phyloP scores from a whole-genome alignment of 176 grass and related monocot species.

The Thinopyrum elongatum region DNA sequence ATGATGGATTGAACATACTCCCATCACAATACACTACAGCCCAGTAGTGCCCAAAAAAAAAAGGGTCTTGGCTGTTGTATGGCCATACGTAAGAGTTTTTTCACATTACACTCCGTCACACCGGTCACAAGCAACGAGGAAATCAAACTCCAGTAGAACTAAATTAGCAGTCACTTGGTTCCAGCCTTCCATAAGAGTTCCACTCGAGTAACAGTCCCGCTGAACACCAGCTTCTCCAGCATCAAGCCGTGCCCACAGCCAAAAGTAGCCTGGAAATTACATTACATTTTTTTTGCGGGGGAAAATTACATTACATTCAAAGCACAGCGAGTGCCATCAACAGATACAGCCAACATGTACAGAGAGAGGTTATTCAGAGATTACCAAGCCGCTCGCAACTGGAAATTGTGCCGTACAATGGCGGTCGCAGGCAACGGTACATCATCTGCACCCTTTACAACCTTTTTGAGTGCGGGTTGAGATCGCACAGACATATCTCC shows the following conservation, averaged over 20 bases:
- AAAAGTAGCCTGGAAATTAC: conserved; percentile 23
- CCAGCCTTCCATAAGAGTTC: conserved; percentile 78
- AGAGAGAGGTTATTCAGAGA: neutral
- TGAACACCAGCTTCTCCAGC: conserved; percentile 64
- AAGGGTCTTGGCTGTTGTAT: neutral
- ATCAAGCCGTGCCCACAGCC: conserved; percentile 63
- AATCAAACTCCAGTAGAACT: neutral
- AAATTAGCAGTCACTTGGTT: conserved; percentile 31
- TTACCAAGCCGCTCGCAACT: conserved; percentile 96
- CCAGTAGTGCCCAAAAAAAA: conserved; percentile 3
- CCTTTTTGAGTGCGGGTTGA: conserved; percentile 80
- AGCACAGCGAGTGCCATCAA: no score
- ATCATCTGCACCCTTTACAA: conserved; percentile 74
- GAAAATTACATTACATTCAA: no score
- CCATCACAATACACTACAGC: neutral
- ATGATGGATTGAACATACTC: neutral
- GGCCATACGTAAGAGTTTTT: neutral
- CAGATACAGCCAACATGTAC: neutral
- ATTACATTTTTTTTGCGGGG: no score
- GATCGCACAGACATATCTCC: conserved; percentile 86
- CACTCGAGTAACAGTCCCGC: conserved; percentile 71
- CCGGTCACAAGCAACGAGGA: neutral
- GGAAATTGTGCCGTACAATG: conserved; percentile 68
- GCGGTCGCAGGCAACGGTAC: conserved; percentile 50
- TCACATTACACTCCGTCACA: neutral